Evolutionary conservation across 345 rosid genomes (phyloP), one percentile per base, ranked within the genome.

Genomic region (Rhodamnia argentea): DNA sequence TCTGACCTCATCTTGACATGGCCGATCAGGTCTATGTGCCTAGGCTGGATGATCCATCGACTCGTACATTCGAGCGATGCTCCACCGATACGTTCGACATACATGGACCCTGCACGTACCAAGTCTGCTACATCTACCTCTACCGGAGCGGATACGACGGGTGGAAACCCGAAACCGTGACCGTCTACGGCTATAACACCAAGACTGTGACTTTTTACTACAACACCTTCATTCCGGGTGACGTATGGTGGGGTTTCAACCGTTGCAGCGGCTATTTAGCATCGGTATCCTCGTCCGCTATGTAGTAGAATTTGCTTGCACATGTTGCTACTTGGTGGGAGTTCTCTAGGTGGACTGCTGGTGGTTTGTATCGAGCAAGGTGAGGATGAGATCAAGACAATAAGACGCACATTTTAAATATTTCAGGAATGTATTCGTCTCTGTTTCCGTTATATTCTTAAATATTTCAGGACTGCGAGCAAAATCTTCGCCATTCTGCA

Each of bases 101-200:
- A 86, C 76, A 82, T 1, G 97, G 97, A 75, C 95, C 97, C 14
- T 93, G 97, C 86, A 92, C 92, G 56, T 87, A 88, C 44, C 90
- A 90, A 76, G 88, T 87, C 76, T 94, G 97, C 87, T 94, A 93
- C 88, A 88, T 92, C 83, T 90, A 93, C 92, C 84, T 94, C 22
- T 91, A 91, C 60, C 91, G 95, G 85, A 89, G 86, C 26, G 95
- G 96, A 86, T 90, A 86, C 14, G 97, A 94, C 82, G 96, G 96
- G 32, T 94, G 97, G 97, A 88, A 58, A 53, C 97, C 97, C 7
- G 90, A 87, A 85, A 88, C 87, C 82, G 93, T 94, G 51, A 90
- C 91, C 57, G 86, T 94, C 87, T 90, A 87, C 74, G 95, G 97
- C 52, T 59, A 88, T 44, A 85, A 92, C 86, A 87, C 88, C 16